Base-by-base conservation (phyloP, 352 stramenopile species). In the Phytophthora litchii region DNA sequence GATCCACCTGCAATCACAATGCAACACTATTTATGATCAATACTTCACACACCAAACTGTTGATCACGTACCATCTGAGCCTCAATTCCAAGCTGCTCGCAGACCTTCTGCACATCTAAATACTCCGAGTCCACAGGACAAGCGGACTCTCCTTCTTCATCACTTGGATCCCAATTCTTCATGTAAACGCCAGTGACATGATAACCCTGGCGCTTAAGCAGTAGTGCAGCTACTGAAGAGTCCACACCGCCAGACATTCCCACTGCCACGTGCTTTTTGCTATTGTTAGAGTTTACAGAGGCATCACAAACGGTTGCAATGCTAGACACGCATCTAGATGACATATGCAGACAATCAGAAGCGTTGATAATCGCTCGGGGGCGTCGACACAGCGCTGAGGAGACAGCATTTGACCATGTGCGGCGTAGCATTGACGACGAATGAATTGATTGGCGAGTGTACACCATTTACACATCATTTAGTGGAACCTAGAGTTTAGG, bases 221-320 rank as follows among this genome's bases (percentile, higher is more conserved):
- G 72, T 67, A 97, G 78, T 17, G 96, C 96, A 34, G 92, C 81
- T 21, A 99, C 97, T 1, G 96, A 98, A 17, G 96, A 99, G 72
- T 99, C 97, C 19, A 99, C 96, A n/a, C 97, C 97, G 23, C 97
- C 97, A 11, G 95, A 99, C 83, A 99, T 96, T 37, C 97, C 97
- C 21, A 99, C 92, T 1, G 97, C 93, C 36, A 99, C 89, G 52
- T 89, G 83, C 49, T 83, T 88, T 23, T 50, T 60, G 9, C 44
- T 57, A 21, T 81, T 79, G 1, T 64, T 50, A 11, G 37, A 14
- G 25, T 23, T 20, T 13, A n/a, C 9, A 27, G 34, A 34, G 3
- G n/a, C 51, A 34, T 64, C 20, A 14, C 5, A 10, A 29, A 12
- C 1, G 4, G 17, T 32, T 29, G 20, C 7, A 53, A 59, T 19